phyloP scores from a whole-genome alignment of 176 grass and related monocot genomes.

The Musa troglodytarum region DNA sequence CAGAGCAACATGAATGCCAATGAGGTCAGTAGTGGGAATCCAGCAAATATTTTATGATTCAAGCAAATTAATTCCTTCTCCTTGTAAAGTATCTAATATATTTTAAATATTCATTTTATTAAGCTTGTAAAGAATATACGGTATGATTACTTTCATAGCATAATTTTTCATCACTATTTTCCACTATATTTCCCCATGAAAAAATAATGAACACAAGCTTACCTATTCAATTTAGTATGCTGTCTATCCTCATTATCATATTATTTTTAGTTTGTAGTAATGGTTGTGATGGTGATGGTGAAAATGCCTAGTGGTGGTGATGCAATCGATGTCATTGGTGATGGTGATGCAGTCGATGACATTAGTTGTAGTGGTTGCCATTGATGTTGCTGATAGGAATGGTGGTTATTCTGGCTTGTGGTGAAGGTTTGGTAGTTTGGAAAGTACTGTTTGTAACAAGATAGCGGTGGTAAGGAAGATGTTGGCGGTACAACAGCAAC shows the following conservation, averaged over 20 bases:
- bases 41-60: not conserved
- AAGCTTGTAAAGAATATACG: not conserved
- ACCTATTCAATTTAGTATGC: too few relatives aligned
- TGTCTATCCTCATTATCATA: not conserved
- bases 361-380: too few relatives aligned
- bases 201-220: too few relatives aligned
- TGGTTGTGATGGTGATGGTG: not conserved
- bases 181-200: not conserved
- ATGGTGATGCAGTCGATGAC: too few relatives aligned
- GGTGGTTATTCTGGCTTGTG: too few relatives aligned
- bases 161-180: not conserved
- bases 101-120: not conserved
- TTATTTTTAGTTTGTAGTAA: not conserved
- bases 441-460: too few relatives aligned
- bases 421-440: too few relatives aligned
- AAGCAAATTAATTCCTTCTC: not conserved
- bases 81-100: not conserved
- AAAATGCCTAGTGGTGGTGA: not conserved
- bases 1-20: slow-evolving; percentile 99
- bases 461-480: too few relatives aligned
- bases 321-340: not conserved
- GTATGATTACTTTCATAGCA: not conserved
- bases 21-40: slow-evolving; percentile 42
- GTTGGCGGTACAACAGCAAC: not conserved
- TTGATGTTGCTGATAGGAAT: too few relatives aligned